Percentiles rank a stretch among this genome's conserved stretches.
Evolutionary conservation across 2,329 filamentous ascomycete genomes (phyloP).

Genomic region (Orbilia ellipsospora): DNA sequence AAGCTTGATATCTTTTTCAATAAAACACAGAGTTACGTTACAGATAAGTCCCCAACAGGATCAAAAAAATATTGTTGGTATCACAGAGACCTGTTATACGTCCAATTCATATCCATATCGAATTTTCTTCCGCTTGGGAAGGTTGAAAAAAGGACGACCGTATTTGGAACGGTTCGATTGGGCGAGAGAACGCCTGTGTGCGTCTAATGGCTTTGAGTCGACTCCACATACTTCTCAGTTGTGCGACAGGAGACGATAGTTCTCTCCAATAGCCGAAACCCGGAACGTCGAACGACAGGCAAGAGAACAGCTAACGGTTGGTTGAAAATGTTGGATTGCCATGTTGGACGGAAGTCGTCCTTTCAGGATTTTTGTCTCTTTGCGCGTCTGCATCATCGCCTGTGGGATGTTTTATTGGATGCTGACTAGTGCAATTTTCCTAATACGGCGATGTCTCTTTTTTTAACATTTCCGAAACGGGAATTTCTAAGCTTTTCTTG

Average conservation of each 20-base stretch:
- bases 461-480: conserved; percentile 45
- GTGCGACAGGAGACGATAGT: too few relatives aligned
- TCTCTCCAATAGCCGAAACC: conserved; percentile 42
- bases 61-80: too few relatives aligned
- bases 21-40: too few relatives aligned
- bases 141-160: conserved; percentile 2
- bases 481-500: conserved; percentile 20
- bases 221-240: conserved; percentile 14
- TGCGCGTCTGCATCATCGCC: neutral
- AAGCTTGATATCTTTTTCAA: too few relatives aligned
- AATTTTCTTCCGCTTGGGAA: too few relatives aligned
- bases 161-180: conserved; percentile 50
- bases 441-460: conserved; percentile 28
- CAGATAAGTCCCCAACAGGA: too few relatives aligned
- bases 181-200: conserved; percentile 22
- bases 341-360: too few relatives aligned
- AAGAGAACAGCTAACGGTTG: conserved; percentile 31
- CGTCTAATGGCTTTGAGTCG: conserved; percentile 19
- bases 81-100: too few relatives aligned
- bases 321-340: conserved; percentile 17
- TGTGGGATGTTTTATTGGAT: neutral
- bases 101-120: too few relatives aligned
- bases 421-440: conserved; percentile 12
- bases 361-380: too few relatives aligned
- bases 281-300: neutral